Percentiles rank a stretch among this genome's conserved stretches.
These are phyloP conservation scores for Flaveria sonorensis DNA, from an alignment of 129 eudicot genomes.

Conservation along the genomic window DNA sequence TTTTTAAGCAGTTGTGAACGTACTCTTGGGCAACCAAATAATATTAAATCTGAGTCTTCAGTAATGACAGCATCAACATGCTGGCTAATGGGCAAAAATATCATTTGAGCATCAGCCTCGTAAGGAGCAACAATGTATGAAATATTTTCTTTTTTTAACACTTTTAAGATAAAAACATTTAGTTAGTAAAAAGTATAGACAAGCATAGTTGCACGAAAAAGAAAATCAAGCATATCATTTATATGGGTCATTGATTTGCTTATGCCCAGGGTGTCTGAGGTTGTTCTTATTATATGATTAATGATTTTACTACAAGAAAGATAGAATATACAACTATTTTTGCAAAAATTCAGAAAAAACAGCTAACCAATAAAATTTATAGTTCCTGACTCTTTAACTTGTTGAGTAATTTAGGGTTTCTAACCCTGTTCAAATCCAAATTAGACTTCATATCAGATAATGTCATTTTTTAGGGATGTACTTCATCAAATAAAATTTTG, in stretches of 20 bases:
- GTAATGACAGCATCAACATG: constrained; percentile 96
- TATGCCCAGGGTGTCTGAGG: not conserved
- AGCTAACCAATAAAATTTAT: not conserved
- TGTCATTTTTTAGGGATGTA: not conserved
- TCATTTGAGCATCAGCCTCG: constrained; percentile 99
- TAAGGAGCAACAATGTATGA: constrained; percentile 89
- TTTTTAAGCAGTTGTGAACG: constrained; percentile 19
- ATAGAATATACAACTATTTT: not conserved
- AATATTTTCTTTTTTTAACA: constrained; percentile 70
- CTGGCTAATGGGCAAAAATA: constrained; percentile 78
- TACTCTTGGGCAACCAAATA: constrained; percentile 97
- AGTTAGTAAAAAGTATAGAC: not conserved
- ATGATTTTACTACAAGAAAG: too few species aligned
- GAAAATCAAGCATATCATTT: not conserved
- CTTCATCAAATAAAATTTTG: constrained; percentile 9
- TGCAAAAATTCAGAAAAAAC: constrained; percentile 8
- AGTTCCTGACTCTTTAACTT: too few species aligned
- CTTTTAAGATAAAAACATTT: constrained; percentile 42
- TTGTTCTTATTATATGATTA: too few species aligned
- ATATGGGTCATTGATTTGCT: not conserved
- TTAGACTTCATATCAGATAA: constrained; percentile 15
- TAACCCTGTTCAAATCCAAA: not conserved
- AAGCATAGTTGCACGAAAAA: not conserved
- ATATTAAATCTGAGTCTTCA: constrained; percentile 92
- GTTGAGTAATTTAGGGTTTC: not conserved